Evolutionary conservation across 2,329 filamentous ascomycete species (phyloP).

Genomic region (Colletotrichum chlorophyti): DNA sequence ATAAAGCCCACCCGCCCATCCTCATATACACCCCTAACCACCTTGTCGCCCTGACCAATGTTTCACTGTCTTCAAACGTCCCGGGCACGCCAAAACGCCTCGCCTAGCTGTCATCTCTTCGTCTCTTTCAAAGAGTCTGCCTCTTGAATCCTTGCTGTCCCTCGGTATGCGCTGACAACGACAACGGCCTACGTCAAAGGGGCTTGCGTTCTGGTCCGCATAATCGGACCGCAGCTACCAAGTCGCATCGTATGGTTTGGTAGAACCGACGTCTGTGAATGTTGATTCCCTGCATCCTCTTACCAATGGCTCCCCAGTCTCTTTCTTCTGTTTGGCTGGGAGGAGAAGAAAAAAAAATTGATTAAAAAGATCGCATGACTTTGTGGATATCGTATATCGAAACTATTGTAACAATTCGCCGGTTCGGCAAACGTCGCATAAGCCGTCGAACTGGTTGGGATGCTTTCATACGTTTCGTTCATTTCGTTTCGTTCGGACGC

Average conservation of each 20-base stretch:
- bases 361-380: conserved; percentile 5
- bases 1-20: neutral
- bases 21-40: too few relatives aligned
- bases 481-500: neutral
- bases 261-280: too few relatives aligned
- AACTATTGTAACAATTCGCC: neutral
- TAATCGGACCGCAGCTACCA: neutral
- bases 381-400: conserved; percentile 24
- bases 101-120: neutral
- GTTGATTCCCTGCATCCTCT: neutral
- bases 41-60: neutral
- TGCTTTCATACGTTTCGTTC: too few relatives aligned
- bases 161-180: too few relatives aligned
- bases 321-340: neutral
- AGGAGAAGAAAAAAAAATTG: too few relatives aligned
- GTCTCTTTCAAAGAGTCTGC: too few relatives aligned
- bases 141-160: neutral
- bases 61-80: neutral
- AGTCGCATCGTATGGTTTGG: too few relatives aligned
- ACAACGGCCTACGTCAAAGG: neutral
- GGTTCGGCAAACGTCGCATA: neutral
- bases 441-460: too few relatives aligned
- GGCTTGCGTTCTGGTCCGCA: too few relatives aligned
- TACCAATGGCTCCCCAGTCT: neutral
- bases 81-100: conserved; percentile 22